Conservation (phyloP, 106 monocot genomes). For the Dactylorhiza incarnata region DNA sequence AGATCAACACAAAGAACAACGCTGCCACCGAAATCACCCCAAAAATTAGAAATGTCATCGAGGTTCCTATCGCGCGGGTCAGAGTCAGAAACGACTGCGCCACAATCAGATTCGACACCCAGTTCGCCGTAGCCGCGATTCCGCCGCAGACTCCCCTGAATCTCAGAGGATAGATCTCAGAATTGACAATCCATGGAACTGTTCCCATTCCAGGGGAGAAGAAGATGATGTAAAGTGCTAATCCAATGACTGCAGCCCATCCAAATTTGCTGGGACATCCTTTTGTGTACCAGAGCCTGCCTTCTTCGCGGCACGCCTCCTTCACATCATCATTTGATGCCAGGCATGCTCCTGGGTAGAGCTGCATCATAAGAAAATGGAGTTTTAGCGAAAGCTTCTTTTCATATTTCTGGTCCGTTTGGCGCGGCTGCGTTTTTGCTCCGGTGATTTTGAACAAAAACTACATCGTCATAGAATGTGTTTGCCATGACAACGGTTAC, state of each 20-base stretch:
- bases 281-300: slow-evolving; percentile 70
- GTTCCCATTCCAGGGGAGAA: slow-evolving; percentile 96
- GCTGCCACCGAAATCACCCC: slow-evolving; percentile 42
- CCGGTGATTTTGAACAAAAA: too few relatives aligned
- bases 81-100: slow-evolving; percentile 73
- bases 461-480: too few relatives aligned
- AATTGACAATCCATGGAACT: slow-evolving; percentile 91
- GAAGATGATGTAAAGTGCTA: slow-evolving; percentile 76
- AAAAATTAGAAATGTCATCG: slow-evolving; percentile 72
- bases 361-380: slow-evolving; percentile 33
- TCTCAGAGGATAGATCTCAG: slow-evolving; percentile 83
- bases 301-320: slow-evolving; percentile 40
- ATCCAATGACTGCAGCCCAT: slow-evolving; percentile 69
- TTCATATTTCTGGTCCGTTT: too few relatives aligned
- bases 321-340: slow-evolving; percentile 36
- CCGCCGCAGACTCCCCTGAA: slow-evolving; percentile 80
- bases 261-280: slow-evolving; percentile 94
- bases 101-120: slow-evolving; percentile 79
- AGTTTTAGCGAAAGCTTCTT: too few relatives aligned
- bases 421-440: too few relatives aligned
- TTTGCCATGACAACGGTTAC: too few relatives aligned
- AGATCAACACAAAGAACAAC: slow-evolving; percentile 45
- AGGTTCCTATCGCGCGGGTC: slow-evolving; percentile 56
- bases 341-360: slow-evolving; percentile 82
- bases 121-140: slow-evolving; percentile 80